Percentiles rank a stretch among this genome's conserved stretches.
phyloP scores from a whole-genome alignment of 73 alveolate genomes.

The Paramecium bursaria region DNA sequence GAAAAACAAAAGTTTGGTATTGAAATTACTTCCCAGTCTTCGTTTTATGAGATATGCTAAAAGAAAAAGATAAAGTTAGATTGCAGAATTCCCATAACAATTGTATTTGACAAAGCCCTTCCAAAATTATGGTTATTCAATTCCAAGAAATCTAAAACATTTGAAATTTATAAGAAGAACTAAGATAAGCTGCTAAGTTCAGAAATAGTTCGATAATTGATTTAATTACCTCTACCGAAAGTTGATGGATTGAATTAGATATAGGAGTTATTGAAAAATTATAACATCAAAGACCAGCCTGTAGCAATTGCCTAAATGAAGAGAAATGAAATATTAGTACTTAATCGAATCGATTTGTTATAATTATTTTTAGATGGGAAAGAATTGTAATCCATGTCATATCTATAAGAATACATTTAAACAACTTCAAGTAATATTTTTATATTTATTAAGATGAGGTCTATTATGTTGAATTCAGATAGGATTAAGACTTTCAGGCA shows the following conservation, averaged over 20 bases:
- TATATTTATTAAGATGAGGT: slow-evolving; percentile 30
- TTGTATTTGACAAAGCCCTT: slow-evolving; percentile 26
- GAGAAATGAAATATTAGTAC: slow-evolving; percentile 40
- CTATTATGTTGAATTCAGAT: slow-evolving; percentile 33
- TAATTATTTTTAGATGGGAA: slow-evolving; percentile 39
- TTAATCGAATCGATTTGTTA: slow-evolving; percentile 20
- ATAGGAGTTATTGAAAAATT: too few relatives aligned
- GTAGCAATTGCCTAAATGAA: slow-evolving; percentile 38
- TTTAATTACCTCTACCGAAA: not conserved
- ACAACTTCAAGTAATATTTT: not conserved
- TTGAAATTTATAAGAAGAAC: slow-evolving; percentile 19
- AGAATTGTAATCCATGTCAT: slow-evolving; percentile 40
- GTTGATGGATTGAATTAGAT: slow-evolving; percentile 3
- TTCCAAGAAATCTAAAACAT: slow-evolving; percentile 12
- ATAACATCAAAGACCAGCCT: slow-evolving; percentile 10
- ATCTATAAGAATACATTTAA: slow-evolving; percentile 30
- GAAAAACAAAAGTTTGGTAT: too few relatives aligned
- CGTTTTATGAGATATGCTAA: slow-evolving; percentile 49
- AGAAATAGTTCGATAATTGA: slow-evolving; percentile 2
- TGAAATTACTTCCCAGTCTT: slow-evolving; percentile 37
- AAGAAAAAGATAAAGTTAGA: slow-evolving; percentile 25
- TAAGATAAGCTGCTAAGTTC: slow-evolving; percentile 2
- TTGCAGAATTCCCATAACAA: slow-evolving; percentile 16
- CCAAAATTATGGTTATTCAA: slow-evolving; percentile 57
- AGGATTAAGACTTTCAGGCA: slow-evolving; percentile 36